Base-by-base conservation (phyloP, 2,329 filamentous ascomycete genomes). In the Penicillium glabrum region DNA sequence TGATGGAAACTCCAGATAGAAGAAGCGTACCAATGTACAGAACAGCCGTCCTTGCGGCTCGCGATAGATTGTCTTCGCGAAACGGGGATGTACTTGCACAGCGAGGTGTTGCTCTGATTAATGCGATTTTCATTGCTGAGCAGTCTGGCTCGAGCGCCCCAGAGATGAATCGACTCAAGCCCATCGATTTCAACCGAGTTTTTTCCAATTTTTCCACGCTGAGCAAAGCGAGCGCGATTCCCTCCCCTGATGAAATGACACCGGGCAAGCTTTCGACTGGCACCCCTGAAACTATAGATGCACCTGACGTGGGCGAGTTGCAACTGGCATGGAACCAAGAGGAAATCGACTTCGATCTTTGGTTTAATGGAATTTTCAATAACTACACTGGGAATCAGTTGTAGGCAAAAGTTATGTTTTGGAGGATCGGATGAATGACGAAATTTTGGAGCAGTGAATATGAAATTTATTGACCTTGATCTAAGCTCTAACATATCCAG, bases 331-430 rank as follows among this genome's bases (percentile, higher is more conserved):
- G 61, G 64, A 61, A 59, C 16, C 58, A 62, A 14, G 63, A 67
- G 23, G 63, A 65, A 33, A 57, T 64, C 41, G 64, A 68, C 35
- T 68, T 68, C 14, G 66, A 68, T 29, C 56, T 56, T 19, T 68
- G 66, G 66, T 68, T 68, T 26, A 67, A 61, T 47, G 61, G 57
- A 11, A 64, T 67, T 10, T 68, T 68, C 43, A 61, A 66, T 31
- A 56, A 47, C 24, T 47, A 51, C 19, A n/a, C 47, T 10, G 47
- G 26, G 9, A 33, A 49, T 39, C 39, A 50, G 31, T 23, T 44
- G 23, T 51, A 51, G 19, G 23, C 9, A 41, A 41, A 41, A 41
- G 39, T 41, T 13, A 14, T 23, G 5, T 41, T 41, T 13, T 13
- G 39, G 39, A 23, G 39, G 10, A 41, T 5, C 23, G 37, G 14